Percentiles rank a stretch among this genome's conserved stretches.
Evolutionary conservation across 1,139 yeast genomes (phyloP).

Genomic region (Nematodospora anomalae): DNA sequence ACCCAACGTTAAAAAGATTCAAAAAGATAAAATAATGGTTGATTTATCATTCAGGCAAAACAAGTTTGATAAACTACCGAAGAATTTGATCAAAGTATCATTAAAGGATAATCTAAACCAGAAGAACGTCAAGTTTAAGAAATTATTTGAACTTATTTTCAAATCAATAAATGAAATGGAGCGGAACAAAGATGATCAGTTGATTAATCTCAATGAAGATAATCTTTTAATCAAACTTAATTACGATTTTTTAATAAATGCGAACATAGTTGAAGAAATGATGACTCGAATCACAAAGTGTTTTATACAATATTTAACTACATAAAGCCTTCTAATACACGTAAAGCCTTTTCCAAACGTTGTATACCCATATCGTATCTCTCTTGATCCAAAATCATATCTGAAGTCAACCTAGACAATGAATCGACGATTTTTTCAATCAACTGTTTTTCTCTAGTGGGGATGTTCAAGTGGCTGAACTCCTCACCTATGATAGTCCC

Average conservation of each 20-base stretch:
- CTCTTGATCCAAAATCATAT: conserved; percentile 81
- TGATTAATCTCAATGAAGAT: conserved; percentile 7
- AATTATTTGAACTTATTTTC: conserved; percentile 42
- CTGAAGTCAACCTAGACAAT: conserved; percentile 79
- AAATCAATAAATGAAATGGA: conserved; percentile 31
- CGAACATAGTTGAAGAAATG: conserved; percentile 20
- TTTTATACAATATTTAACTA: conserved; percentile 20
- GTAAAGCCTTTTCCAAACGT: conserved; percentile 74
- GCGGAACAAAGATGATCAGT: conserved; percentile 11
- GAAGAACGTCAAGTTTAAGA: conserved; percentile 41
- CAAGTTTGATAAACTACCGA: conserved; percentile 28
- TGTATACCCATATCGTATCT: conserved; percentile 79
- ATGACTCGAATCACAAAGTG: conserved; percentile 27
- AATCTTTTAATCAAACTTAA: conserved; percentile 33
- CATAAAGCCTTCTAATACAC: conserved; percentile 79
- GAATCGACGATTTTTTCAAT: conserved; percentile 86
- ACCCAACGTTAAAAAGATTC: conserved; percentile 33
- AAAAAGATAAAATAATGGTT: conserved; percentile 37
- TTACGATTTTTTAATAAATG: conserved; percentile 40
- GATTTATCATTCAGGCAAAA: conserved; percentile 33
- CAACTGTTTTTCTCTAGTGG: conserved; percentile 72
- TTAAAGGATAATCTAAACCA: conserved; percentile 39
- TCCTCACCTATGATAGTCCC: conserved; percentile 68
- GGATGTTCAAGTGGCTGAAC: conserved; percentile 71
- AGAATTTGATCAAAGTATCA: conserved; percentile 29